These are phyloP conservation scores for Teratosphaeria epicoccoides DNA, from an alignment of 2,329 filamentous ascomycete species.

Conservation along the genomic window DNA sequence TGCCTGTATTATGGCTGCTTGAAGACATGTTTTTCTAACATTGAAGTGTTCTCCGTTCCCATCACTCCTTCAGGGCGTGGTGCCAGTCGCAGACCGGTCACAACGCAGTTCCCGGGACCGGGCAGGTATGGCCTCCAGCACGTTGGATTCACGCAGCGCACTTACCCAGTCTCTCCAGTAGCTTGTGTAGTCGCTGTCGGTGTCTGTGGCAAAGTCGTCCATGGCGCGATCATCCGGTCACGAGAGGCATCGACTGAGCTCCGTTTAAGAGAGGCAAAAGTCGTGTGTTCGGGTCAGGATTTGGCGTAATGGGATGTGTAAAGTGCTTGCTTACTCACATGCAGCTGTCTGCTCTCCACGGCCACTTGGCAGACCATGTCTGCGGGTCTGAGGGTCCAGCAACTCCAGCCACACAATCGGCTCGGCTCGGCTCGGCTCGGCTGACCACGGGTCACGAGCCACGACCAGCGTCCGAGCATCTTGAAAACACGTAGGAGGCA, in stretches of 20 bases:
- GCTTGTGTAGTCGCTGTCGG: slow-evolving; percentile 96
- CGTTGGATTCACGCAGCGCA: slow-evolving; percentile 4
- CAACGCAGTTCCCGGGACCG: not conserved
- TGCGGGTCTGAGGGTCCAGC: too few relatives aligned
- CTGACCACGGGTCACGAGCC: too few relatives aligned
- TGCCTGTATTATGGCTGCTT: not conserved
- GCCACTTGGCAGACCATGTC: too few relatives aligned
- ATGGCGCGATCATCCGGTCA: slow-evolving; percentile 39
- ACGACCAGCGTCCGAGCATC: not conserved
- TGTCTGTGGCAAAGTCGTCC: slow-evolving; percentile 97
- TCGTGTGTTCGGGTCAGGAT: too few relatives aligned
- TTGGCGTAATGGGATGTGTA: too few relatives aligned
- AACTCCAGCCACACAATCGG: not conserved
- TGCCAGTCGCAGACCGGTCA: not conserved
- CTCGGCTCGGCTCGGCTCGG: not conserved
- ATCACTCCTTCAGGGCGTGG: not conserved
- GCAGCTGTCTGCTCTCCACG: not conserved
- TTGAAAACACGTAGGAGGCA: too few relatives aligned
- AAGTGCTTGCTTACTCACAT: too few relatives aligned
- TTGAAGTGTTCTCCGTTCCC: not conserved
- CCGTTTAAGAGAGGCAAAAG: too few relatives aligned
- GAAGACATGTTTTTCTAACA: not conserved
- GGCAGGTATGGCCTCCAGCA: not conserved
- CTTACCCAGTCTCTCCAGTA: slow-evolving; percentile 98
- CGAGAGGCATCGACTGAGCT: too few relatives aligned